phyloP scores from a whole-genome alignment of 1,139 yeast genomes.

The Geotrichum reessii region DNA sequence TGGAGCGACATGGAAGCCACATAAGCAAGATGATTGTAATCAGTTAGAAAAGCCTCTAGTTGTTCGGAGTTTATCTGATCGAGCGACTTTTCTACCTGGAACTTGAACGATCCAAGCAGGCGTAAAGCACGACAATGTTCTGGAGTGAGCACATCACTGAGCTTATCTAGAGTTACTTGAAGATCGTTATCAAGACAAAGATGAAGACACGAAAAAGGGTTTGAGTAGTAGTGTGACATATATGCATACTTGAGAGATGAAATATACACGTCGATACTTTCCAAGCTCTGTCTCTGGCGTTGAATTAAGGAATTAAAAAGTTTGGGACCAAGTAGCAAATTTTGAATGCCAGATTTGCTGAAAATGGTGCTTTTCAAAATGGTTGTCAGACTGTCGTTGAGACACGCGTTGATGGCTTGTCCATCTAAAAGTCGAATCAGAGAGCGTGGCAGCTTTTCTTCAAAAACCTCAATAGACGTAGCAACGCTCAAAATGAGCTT shows the following conservation, averaged over 20 bases:
- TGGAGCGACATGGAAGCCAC: conserved; percentile 3
- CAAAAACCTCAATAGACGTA: conserved; percentile 43
- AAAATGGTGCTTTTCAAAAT: conserved; percentile 25
- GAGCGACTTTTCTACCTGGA: conserved; percentile 33
- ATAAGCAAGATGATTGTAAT: conserved; percentile 2
- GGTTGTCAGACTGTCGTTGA: conserved; percentile 23
- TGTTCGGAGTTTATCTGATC: neutral
- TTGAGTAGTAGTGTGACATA: conserved; percentile 67
- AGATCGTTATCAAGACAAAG: conserved; percentile 35
- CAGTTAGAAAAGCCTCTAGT: conserved; percentile 3
- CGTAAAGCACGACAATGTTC: conserved; percentile 39
- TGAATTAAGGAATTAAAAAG: conserved; percentile 23
- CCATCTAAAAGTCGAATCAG: conserved; percentile 28
- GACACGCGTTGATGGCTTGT: conserved; percentile 26
- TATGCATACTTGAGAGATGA: conserved; percentile 54
- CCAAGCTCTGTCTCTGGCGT: conserved; percentile 29
- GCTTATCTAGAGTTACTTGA: conserved; percentile 23
- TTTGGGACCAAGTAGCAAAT: conserved; percentile 30
- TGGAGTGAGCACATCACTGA: conserved; percentile 30
- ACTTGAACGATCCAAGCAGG: conserved; percentile 45
- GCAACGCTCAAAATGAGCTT: conserved; percentile 52
- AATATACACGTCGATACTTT: conserved; percentile 48
- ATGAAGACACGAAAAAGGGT: conserved; percentile 51
- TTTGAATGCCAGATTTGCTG: conserved; percentile 11
- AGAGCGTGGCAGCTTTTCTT: conserved; percentile 40